Percentiles rank a stretch among this genome's conserved stretches.
Conservation (phyloP, 2,329 filamentous ascomycete genomes). For the Rutstroemia sp. region DNA sequence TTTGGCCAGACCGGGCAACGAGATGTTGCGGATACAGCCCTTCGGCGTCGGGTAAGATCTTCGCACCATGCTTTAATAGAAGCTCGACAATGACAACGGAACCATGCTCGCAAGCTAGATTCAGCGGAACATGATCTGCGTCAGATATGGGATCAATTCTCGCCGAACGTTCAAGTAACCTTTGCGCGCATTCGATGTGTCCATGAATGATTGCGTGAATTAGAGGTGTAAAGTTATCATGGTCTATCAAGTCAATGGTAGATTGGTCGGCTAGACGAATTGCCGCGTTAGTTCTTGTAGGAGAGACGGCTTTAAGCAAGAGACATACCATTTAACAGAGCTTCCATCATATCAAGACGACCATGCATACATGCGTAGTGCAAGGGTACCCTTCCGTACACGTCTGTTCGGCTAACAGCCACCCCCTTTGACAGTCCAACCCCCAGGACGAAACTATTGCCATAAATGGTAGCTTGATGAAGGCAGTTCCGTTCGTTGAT, state of each 20-base stretch:
- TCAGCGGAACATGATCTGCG: slow-evolving; percentile 87
- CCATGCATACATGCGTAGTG: slow-evolving; percentile 98
- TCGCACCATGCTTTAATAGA: slow-evolving; percentile 71
- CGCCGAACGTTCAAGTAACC: slow-evolving; percentile 70
- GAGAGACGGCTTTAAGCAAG: neutral
- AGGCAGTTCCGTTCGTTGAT: slow-evolving; percentile 97
- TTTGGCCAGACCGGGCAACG: slow-evolving; percentile 81
- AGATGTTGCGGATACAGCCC: slow-evolving; percentile 96
- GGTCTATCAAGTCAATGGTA: slow-evolving; percentile 82
- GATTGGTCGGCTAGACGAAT: slow-evolving; percentile 50
- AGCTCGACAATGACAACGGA: slow-evolving; percentile 78
- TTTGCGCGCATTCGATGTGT: slow-evolving; percentile 71
- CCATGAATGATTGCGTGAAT: slow-evolving; percentile 93
- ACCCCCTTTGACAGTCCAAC: slow-evolving; percentile 70
- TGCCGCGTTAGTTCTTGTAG: neutral
- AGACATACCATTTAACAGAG: slow-evolving; percentile 54
- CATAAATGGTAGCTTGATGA: slow-evolving; percentile 94
- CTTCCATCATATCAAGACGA: slow-evolving; percentile 72
- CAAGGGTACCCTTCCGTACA: slow-evolving; percentile 86
- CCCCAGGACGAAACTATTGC: slow-evolving; percentile 69
- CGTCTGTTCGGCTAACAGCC: slow-evolving; percentile 73
- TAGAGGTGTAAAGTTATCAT: slow-evolving; percentile 94
- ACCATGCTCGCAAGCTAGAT: slow-evolving; percentile 90
- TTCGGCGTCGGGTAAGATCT: slow-evolving; percentile 88
- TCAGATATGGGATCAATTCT: slow-evolving; percentile 80